phyloP scores from a whole-genome alignment of 495 filamentous ascomycete species.

The Annulohypoxylon maeteangense region DNA sequence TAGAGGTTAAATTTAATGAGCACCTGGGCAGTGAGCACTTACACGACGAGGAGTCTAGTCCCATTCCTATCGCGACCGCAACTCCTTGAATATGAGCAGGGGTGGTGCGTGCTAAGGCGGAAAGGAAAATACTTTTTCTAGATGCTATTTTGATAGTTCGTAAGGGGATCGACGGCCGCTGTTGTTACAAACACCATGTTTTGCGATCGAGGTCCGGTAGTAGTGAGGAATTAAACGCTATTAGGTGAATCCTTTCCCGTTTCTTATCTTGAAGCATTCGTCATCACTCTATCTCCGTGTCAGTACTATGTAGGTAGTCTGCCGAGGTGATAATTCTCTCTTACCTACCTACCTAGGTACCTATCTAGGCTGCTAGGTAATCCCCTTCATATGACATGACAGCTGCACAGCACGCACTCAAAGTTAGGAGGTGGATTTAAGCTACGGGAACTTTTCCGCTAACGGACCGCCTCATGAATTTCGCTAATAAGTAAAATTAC shows the following conservation, averaged over 20 bases:
- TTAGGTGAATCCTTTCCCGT: neutral
- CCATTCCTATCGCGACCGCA: neutral
- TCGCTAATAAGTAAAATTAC: conserved; percentile 25
- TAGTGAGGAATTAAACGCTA: neutral
- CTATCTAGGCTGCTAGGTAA: too few relatives aligned
- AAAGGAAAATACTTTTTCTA: neutral
- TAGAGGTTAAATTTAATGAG: neutral
- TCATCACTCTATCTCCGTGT: neutral
- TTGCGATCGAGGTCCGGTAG: neutral
- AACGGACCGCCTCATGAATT: conserved; percentile 1
- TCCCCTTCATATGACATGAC: neutral
- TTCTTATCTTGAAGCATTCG: neutral
- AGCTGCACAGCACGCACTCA: neutral
- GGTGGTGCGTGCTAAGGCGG: neutral
- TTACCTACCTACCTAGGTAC: neutral
- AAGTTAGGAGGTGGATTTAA: neutral
- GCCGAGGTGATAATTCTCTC: neutral
- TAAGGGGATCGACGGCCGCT: neutral
- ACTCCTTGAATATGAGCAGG: conserved; percentile 2
- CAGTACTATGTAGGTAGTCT: neutral
- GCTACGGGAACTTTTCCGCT: neutral
- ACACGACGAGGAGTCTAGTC: neutral
- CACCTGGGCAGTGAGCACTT: too few relatives aligned
- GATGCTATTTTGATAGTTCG: neutral
- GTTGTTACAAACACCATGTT: neutral